Base-by-base conservation (phyloP, 2,329 filamentous ascomycete species). In the Hymenoscyphus linearis region DNA sequence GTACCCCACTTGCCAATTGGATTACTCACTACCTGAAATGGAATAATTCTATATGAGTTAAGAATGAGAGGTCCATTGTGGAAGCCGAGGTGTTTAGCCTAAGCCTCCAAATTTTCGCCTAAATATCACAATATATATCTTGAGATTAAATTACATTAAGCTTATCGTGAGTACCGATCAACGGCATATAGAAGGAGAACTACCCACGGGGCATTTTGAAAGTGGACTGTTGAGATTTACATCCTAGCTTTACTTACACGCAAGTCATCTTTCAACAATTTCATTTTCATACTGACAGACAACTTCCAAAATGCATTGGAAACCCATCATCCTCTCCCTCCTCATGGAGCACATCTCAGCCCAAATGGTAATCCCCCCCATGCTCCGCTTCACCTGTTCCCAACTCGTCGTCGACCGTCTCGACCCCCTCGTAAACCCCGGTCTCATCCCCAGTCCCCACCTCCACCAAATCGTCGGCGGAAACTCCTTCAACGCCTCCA, bases 381-480 rank as follows among this genome's bases (percentile, higher is more conserved):
- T 64, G 63, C 16, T 64, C 18, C 63, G 63, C 36, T 64, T 64
- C 56, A 58, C 50, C 25, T 64, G 63, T 50, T 64, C 63, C 22
- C 63, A 64, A 22, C 63, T 64, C 35, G 60, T 62, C 18, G 58
- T 64, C 37, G 63, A 64, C 18, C 63, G 63, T 57, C 47, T 62
- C 25, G 63, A 64, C 36, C 60, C 63, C 35, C 58, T 64, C 14
- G 63, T 62, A 5, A 64, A 62, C 52, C 63, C 63, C 10, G 60
- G 60, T 13, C 18, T 62, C 37, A 27, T 62, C 2, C 63, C 63
- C 10, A 62, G 60, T 3, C 63, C 63, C 36, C 63, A 64, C 56
- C 40, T 61, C 27, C 63, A 64, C 53, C 63, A 64, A 58, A 64
- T 64, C 26, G 63, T 64, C 22, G 63, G 63, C 35, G 63, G 63